A percentile compares a stretch with the other conserved stretches of the same genome.
Conservation (phyloP, 371 early-diverging fungal genomes). For the Mucor circinelloides region DNA sequence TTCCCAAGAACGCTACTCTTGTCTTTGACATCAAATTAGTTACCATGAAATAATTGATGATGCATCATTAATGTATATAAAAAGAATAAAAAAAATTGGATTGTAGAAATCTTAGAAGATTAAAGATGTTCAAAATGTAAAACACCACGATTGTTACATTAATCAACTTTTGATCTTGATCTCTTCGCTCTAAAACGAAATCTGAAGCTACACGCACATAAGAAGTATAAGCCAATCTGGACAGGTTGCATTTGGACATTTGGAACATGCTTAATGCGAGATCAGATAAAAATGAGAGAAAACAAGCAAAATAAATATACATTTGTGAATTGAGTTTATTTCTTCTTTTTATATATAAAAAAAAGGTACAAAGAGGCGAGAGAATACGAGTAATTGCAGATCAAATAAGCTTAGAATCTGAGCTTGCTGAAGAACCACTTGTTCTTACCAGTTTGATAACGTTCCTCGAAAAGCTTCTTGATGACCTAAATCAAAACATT, state of each 20-base stretch:
- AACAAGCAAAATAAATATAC: not conserved
- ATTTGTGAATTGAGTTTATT: slow-evolving; percentile 3
- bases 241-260: too few species aligned
- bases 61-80: not conserved
- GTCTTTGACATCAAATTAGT: slow-evolving; percentile 74
- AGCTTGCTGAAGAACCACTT: slow-evolving; percentile 99
- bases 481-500: slow-evolving; percentile 53
- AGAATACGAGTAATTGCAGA: not conserved
- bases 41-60: slow-evolving; percentile 26
- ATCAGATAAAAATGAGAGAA: not conserved
- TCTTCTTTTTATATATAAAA: not conserved
- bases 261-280: not conserved
- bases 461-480: slow-evolving; percentile 94
- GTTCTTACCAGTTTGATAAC: slow-evolving; percentile 97
- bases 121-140: not conserved
- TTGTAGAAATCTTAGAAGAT: not conserved
- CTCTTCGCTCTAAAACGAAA: too few species aligned
- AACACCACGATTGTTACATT: not conserved
- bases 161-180: too few species aligned
- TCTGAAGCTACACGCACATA: too few species aligned
- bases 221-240: too few species aligned
- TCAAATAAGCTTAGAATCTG: slow-evolving; percentile 76
- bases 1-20: slow-evolving; percentile 85
- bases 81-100: not conserved
- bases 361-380: slow-evolving; percentile 1